Evolutionary conservation across 2,329 filamentous ascomycete genomes (phyloP), one percentile per base, ranked within the genome.

Genomic region (Penicillium sp.): DNA sequence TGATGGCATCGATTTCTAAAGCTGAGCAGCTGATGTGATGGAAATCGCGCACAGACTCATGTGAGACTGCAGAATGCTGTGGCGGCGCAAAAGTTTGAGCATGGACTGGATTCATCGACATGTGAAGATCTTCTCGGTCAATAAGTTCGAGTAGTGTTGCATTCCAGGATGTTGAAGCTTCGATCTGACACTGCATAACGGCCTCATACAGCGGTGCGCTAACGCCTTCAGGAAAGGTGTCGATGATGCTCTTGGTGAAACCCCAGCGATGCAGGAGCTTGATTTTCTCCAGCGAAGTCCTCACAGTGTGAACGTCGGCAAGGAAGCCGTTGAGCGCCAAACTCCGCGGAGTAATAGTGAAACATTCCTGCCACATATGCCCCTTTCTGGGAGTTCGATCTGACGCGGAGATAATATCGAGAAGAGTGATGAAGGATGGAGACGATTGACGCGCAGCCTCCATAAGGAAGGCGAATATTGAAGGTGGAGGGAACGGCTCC

Each of bases 141-240:
- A 96, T 84, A 5, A 96, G 76, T 49, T 85, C 80, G 13, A 96
- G 79, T 6, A 95, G 76, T 1, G 84, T 80, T 39, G 80, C 80
- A 13, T 83, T 79, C 91, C 93, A 97, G 1, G 81, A 83, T 0
- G 85, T 81, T 9, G 91, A 89, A 16, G 93, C 93, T 54, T 85
- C 83, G n/a, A 85, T 82, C 69, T 96, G 92, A 59, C 90, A 95
- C 57, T 85, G 81, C n/a, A 86, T 83, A 38, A 97, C 90, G 5
- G 87, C 85, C 73, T 97, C 92, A 66, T 88, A 87, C 13, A 97
- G 77, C 0, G 89, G 88, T 2, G 87, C 83, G 49, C 89, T 81
- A n/a, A 96, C 79, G 24, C 89, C 85, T 70, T 95, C 90, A 1
- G 94, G 93, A 1, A 97, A 76, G 0, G 89, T 91, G 57, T 95